Evolutionary conservation across 345 rosid genomes (phyloP).

Genomic region (Gossypium anomalum): DNA sequence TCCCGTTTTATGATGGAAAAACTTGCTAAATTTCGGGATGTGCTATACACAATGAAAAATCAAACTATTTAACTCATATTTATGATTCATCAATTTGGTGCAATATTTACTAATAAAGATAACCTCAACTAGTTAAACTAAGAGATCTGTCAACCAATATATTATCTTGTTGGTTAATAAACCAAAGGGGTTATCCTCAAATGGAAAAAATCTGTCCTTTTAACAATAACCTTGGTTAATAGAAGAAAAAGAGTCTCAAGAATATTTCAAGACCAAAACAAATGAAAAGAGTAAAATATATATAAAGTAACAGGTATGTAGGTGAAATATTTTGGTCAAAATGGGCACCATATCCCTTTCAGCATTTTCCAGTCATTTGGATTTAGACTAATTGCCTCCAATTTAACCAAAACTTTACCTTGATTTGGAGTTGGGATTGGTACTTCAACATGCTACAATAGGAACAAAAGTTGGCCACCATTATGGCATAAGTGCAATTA

Average conservation of each 20-base stretch:
- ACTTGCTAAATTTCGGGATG: no score
- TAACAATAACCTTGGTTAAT: background rate
- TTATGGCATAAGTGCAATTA: background rate
- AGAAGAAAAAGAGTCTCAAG: background rate
- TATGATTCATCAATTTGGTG: no score
- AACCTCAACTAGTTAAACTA: background rate
- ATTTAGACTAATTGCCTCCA: slow-evolving; percentile 45
- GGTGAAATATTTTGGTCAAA: slow-evolving; percentile 65
- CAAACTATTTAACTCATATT: no score
- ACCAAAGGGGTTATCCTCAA: background rate
- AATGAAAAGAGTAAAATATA: no score
- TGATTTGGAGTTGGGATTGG: slow-evolving; percentile 34
- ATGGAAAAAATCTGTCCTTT: background rate
- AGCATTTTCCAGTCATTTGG: slow-evolving; percentile 55
- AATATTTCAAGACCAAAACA: background rate
- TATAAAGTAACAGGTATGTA: slow-evolving; percentile 47
- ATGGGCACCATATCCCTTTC: slow-evolving; percentile 43
- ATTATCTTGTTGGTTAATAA: background rate
- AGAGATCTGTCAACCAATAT: background rate
- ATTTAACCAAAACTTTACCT: slow-evolving; percentile 44
- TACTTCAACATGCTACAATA: slow-evolving; percentile 50
- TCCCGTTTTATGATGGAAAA: no score
- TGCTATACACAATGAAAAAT: no score
- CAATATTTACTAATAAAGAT: background rate
- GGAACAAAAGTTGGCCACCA: background rate